Base-by-base conservation (phyloP, 2,329 filamentous ascomycete species). In the Neofusicoccum ribis region DNA sequence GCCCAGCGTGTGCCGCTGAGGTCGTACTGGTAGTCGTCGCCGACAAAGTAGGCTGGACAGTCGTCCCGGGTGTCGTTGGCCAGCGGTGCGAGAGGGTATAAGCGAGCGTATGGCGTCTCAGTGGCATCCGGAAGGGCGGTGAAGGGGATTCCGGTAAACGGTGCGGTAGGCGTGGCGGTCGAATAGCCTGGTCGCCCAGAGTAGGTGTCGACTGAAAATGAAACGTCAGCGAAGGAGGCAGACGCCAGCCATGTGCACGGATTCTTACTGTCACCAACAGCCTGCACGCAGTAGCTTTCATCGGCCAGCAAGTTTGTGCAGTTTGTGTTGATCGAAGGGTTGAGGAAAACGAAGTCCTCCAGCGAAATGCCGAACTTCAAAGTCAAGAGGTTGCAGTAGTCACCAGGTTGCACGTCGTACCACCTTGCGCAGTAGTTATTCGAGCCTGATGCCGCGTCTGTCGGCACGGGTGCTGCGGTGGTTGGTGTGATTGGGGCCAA, bases 341-440 rank as follows among this genome's bases (percentile, higher is more conserved):
- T 79, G 4, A 79, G 68, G 63, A 77, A 73, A 2, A 68, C 31
- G 59, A 79, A 78, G 67, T 79, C 75, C 14, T 56, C 44, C 0
- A 78, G 67, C 1, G 72, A 69, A 41, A 79, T 75, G 15, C 67
- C 66, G 34, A 71, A 76, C 50, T 71, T 70, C 17, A 77, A 52
- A 3, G 68, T 64, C 2, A 79, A 61, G 34, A 73, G 56, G 64
- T 76, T 74, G 63, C 77, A 79, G 64, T 76, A 76, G 61, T 80
- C 78, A 11, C 73, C 76, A 1, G 65, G 37, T 37, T 68, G 9
- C 1, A 71, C 73, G 17, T 70, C 20, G 64, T 79, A 78, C 54
- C 67, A 79, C 14, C 52, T 58, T 27, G 69, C 76, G 62, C 76
- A 78, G 5, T 68, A 46, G 0, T 47, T 59, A 20, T 67, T 73